Percentiles rank a stretch among this genome's conserved stretches.
Conservation (phyloP, 106 monocot species). For the Gastrodia elata region DNA sequence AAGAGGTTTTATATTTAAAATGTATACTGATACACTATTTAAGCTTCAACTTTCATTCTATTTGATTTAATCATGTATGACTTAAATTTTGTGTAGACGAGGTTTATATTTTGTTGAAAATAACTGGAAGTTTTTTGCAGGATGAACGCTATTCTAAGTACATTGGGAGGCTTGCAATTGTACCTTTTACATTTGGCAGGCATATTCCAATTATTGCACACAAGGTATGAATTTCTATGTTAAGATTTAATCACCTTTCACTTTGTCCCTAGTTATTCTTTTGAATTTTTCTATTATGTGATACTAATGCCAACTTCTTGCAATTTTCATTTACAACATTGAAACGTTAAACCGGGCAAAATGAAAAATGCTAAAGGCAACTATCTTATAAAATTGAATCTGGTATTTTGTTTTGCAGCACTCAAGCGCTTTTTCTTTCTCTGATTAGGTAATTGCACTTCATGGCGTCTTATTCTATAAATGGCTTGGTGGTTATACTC, state of each 20-base stretch:
- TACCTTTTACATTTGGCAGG: slow-evolving; percentile 89
- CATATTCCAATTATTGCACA: slow-evolving; percentile 93
- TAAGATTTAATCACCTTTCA: not conserved
- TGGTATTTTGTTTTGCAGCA: not conserved
- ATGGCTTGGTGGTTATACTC: not conserved
- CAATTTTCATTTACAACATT: not conserved
- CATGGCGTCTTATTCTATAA: not conserved
- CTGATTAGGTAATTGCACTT: not conserved
- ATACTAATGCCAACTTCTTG: not conserved
- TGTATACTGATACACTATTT: not conserved
- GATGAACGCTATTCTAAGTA: slow-evolving; percentile 93
- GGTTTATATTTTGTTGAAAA: not conserved
- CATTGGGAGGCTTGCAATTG: slow-evolving; percentile 80
- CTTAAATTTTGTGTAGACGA: not conserved
- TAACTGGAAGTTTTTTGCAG: slow-evolving; percentile 37
- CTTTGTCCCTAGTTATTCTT: not conserved
- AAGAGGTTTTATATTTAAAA: too few species aligned
- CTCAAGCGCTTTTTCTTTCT: not conserved
- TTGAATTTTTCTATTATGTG: not conserved
- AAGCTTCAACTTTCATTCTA: not conserved
- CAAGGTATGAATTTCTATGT: slow-evolving; percentile 37
- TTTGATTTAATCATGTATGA: not conserved
- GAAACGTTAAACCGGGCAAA: not conserved
- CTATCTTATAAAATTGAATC: not conserved
- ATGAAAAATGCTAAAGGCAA: not conserved